Percentiles rank a stretch among this genome's conserved stretches.
These are phyloP conservation scores for Thecamonas trahens DNA, from an alignment of 78 protist genomes.

Conservation along the genomic window DNA sequence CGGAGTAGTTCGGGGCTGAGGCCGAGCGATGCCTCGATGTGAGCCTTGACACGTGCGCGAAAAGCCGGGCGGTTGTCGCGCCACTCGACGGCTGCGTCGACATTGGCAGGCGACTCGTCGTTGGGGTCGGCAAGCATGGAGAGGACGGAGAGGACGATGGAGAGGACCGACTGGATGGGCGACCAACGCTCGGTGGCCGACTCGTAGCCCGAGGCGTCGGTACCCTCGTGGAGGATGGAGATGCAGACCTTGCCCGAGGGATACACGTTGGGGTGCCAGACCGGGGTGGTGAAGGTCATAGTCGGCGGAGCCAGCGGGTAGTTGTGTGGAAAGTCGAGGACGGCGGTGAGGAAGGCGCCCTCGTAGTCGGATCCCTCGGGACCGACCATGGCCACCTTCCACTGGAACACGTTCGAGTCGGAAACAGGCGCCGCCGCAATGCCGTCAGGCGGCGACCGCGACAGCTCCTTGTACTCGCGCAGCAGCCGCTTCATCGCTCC, in stretches of 20 bases:
- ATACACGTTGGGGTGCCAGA: constrained; percentile 78
- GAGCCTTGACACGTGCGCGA: too few species aligned
- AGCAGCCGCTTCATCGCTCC: constrained; percentile 53
- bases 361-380: constrained; percentile 73
- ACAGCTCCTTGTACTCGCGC: constrained; percentile 56
- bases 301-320: constrained; percentile 86
- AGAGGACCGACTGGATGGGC: constrained; percentile 83
- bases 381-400: constrained; percentile 66
- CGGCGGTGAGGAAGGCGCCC: constrained; percentile 74
- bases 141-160: constrained; percentile 70
- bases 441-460: constrained; percentile 63
- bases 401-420: constrained; percentile 65
- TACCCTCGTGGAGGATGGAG: constrained; percentile 85
- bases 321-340: constrained; percentile 63
- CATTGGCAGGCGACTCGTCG: constrained; percentile 84
- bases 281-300: constrained; percentile 64
- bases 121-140: constrained; percentile 76
- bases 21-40: too few species aligned
- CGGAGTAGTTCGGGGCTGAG: too few species aligned
- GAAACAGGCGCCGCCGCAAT: constrained; percentile 63
- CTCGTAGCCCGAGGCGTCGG: constrained; percentile 80
- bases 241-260: constrained; percentile 87
- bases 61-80: too few species aligned
- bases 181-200: constrained; percentile 72
- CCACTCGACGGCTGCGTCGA: too few species aligned